Conservation (phyloP, 352 stramenopile genomes). For the Pythium aquatile region DNA sequence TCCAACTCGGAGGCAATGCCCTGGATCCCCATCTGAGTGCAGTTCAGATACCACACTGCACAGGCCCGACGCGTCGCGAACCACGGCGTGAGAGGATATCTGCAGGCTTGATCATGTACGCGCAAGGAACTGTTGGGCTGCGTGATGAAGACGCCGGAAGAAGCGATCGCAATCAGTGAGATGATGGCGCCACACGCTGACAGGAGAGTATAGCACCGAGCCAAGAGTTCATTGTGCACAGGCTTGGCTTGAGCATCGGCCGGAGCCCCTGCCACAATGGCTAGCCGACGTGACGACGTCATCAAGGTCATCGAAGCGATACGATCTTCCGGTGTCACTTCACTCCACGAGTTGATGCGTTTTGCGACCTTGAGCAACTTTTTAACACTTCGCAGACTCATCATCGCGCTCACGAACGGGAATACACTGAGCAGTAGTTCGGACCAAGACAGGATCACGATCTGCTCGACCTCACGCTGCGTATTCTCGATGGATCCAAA, state of each 20-base stretch:
- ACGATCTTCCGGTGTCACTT: neutral
- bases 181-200: slow-evolving; percentile 6
- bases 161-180: neutral
- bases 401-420: slow-evolving; percentile 15
- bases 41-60: slow-evolving; percentile 9
- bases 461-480: slow-evolving; percentile 17
- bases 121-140: neutral
- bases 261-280: too few species aligned
- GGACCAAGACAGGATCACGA: slow-evolving; percentile 18
- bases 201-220: neutral
- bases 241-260: neutral
- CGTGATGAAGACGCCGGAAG: slow-evolving; percentile 4
- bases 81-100: slow-evolving; percentile 13
- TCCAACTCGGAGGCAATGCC: slow-evolving; percentile 5
- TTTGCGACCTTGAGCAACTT: slow-evolving; percentile 10
- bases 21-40: slow-evolving; percentile 2
- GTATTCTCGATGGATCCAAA: slow-evolving; percentile 12
- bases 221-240: neutral
- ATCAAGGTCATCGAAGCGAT: neutral
- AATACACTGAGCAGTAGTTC: slow-evolving; percentile 5
- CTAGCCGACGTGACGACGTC: neutral
- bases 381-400: slow-evolving; percentile 17
- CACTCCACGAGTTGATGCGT: slow-evolving; percentile 10
- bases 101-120: slow-evolving; percentile 6
- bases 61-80: slow-evolving; percentile 7